Evolutionary conservation across 2,329 filamentous ascomycete species (phyloP).

Genomic region (Phialophora macrospora): DNA sequence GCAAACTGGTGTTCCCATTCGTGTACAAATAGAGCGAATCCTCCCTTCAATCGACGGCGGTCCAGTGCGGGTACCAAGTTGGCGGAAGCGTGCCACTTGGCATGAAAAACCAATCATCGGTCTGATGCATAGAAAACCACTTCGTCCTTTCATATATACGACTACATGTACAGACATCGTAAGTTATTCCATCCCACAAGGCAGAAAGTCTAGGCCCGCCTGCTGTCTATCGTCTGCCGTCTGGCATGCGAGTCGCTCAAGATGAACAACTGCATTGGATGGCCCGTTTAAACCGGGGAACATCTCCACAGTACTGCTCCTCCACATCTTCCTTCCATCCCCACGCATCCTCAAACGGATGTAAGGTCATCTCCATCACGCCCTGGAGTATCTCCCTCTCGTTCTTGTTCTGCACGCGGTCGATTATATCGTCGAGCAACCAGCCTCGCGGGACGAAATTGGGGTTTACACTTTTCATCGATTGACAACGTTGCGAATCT

Average conservation of each 20-base stretch:
- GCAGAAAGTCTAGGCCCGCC: not conserved
- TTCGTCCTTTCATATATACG: not conserved
- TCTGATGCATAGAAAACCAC: not conserved
- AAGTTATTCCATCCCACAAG: not conserved
- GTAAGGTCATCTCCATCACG: conserved; percentile 79
- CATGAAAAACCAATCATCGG: not conserved
- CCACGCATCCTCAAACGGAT: conserved; percentile 78
- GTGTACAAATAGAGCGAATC: too few species aligned
- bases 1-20: too few species aligned
- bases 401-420: conserved; percentile 79
- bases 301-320: conserved; percentile 80
- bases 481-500: conserved; percentile 67
- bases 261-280: conserved; percentile 98
- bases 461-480: conserved; percentile 88
- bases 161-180: not conserved
- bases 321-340: conserved; percentile 72
- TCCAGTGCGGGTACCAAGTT: too few species aligned
- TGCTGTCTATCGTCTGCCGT: too few species aligned
- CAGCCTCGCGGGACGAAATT: conserved; percentile 90
- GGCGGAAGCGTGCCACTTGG: too few species aligned
- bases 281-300: conserved; percentile 74
- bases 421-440: conserved; percentile 92
- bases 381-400: conserved; percentile 78
- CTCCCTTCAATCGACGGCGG: too few species aligned
- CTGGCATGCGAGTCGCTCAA: conserved; percentile 3